Evolutionary conservation across 192 early-diverging fungal species (phyloP).

Genomic region (Linderina pennispora): DNA sequence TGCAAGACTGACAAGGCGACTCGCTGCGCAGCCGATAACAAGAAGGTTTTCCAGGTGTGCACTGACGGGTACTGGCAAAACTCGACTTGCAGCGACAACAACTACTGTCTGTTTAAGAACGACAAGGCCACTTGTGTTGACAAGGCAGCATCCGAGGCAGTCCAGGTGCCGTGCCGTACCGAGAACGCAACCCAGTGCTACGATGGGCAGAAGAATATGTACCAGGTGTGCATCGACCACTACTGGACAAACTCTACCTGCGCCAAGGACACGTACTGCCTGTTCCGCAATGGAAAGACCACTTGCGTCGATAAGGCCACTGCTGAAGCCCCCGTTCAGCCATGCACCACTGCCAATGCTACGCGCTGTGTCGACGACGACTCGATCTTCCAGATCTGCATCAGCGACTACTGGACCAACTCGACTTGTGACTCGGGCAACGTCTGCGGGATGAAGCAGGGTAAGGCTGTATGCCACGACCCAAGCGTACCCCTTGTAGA

Average conservation of each 20-base stretch:
- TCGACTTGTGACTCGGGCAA: conserved; percentile 22
- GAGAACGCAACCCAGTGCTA: conserved; percentile 24
- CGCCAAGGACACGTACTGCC: conserved; percentile 12
- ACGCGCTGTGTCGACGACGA: conserved; percentile 18
- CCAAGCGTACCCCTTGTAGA: conserved; percentile 24
- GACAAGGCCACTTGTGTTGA: conserved; percentile 26
- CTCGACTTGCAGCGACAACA: conserved; percentile 30
- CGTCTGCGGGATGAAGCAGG: conserved; percentile 29
- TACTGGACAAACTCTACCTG: conserved; percentile 42
- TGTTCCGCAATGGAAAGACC: conserved; percentile 7
- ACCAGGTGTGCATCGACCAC: conserved; percentile 33
- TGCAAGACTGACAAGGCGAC: conserved; percentile 30
- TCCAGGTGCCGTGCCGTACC: conserved; percentile 17
- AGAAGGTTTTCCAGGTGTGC: conserved; percentile 30
- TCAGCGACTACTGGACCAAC: conserved; percentile 22
- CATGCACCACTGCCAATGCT: conserved; percentile 12
- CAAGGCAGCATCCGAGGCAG: conserved; percentile 18
- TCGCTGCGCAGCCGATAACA: conserved; percentile 21
- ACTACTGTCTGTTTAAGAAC: conserved; percentile 26
- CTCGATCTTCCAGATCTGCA: conserved; percentile 20
- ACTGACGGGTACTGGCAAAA: conserved; percentile 21
- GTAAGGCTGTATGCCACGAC: conserved; percentile 27
- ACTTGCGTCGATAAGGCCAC: conserved; percentile 24
- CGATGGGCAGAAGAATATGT: conserved; percentile 13
- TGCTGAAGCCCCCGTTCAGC: conserved; percentile 18